These are phyloP conservation scores for Eutrema heterophyllum DNA, from an alignment of 345 rosid species.

Conservation along the genomic window DNA sequence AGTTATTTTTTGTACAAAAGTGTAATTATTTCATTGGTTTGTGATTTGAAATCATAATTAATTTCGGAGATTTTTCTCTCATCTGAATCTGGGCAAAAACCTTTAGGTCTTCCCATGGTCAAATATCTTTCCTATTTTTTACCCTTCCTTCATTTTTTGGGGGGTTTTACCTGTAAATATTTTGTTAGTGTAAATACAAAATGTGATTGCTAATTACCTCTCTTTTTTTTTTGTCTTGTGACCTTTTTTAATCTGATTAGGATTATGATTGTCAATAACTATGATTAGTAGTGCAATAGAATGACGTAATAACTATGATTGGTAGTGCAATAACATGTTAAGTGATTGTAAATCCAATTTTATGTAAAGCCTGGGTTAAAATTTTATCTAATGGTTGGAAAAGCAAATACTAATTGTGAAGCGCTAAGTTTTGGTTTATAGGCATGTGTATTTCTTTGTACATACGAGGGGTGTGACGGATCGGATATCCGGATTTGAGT, in stretches of 20 bases:
- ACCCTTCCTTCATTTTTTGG: neutral
- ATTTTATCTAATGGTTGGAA: too few species aligned
- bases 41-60: slow-evolving; percentile 11
- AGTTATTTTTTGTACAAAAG: neutral
- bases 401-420: neutral
- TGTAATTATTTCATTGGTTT: slow-evolving; percentile 16
- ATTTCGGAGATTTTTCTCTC: neutral
- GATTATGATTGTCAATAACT: neutral
- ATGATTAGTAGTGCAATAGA: neutral
- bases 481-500: too few species aligned
- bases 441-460: neutral
- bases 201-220: neutral
- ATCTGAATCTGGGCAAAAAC: slow-evolving; percentile 13
- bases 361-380: too few species aligned
- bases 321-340: too few species aligned
- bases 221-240: neutral
- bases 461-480: too few species aligned
- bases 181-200: neutral
- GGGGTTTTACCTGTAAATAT: slow-evolving; percentile 13
- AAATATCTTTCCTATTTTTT: neutral
- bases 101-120: slow-evolving; percentile 4
- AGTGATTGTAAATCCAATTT: too few species aligned
- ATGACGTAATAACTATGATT: too few species aligned
- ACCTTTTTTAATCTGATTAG: neutral
- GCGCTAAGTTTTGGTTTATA: neutral